Evolutionary conservation across 768 basidiomycete genomes (phyloP).

Genomic region (Psilocybe cyanescens): DNA sequence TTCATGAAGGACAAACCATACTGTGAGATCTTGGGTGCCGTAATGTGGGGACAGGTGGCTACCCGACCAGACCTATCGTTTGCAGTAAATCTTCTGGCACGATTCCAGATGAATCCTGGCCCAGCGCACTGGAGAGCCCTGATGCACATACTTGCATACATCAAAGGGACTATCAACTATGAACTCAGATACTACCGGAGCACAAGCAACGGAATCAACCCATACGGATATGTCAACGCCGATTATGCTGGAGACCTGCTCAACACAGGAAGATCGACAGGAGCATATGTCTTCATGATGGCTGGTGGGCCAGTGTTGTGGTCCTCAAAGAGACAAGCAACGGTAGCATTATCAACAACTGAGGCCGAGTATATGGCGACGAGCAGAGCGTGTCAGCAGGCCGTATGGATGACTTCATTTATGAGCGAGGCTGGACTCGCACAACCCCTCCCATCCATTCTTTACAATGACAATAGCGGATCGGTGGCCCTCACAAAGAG

Average conservation of each 20-base stretch:
- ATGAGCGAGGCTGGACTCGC: no score
- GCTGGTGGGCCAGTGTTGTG: conserved; percentile 32
- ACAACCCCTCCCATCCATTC: no score
- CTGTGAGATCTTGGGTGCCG: conserved; percentile 23
- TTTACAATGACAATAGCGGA: no score
- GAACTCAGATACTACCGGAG: neutral
- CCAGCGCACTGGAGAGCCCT: conserved; percentile 39
- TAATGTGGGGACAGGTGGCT: conserved; percentile 26
- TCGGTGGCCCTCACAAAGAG: no score
- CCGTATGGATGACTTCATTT: no score
- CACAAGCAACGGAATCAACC: neutral
- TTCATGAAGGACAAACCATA: conserved; percentile 32
- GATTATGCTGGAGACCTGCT: conserved; percentile 26
- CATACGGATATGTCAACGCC: conserved; percentile 24
- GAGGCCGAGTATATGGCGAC: no score
- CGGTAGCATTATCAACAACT: conserved; percentile 17
- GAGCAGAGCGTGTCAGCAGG: no score
- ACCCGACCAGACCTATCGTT: conserved; percentile 32
- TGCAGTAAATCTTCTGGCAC: conserved; percentile 22
- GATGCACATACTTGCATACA: conserved; percentile 36
- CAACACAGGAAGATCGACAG: conserved; percentile 25
- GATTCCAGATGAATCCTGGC: conserved; percentile 29
- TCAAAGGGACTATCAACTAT: conserved; percentile 27
- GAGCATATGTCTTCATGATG: conserved; percentile 32
- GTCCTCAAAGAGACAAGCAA: conserved; percentile 31